Base-by-base conservation (phyloP, 306 rosid genomes). In the Pueraria montana region DNA sequence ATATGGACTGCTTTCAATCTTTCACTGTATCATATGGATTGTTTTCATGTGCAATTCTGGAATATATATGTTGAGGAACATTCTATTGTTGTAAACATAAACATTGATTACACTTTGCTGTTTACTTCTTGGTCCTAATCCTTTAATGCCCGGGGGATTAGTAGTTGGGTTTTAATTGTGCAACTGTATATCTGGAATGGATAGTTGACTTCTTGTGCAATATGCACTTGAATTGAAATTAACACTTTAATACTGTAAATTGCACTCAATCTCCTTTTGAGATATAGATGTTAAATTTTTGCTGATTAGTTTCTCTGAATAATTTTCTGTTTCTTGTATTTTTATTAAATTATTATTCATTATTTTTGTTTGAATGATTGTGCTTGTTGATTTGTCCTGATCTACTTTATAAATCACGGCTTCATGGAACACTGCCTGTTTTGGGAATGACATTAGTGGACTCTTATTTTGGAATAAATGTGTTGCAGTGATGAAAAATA, bases 401-500 rank as follows among this genome's bases (percentile, higher is more conserved):
- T 23, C 23, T 56, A 11, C 63, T 86, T 24, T 11, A 27, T 58
- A 58, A 46, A 56, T 52, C 26, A 10, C 1, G 17, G 17, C 18
- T 61, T 61, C 38, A 26, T 58, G 71, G 40, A 55, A 55, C 20
- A 16, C 63, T 32, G 16, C 67, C 30, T 83, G 61, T 69, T 48
- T 79, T 50, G 63, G 56, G 49, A 18, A 36, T 34, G 69, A 64
- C 21, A 34, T 70, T 26, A 71, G 32, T 80, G 65, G 66, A 23
- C 84, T 43, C 76, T 86, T 85, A 78, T 78, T 84, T 74, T 61
- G 11, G 18, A 53, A 53, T 72, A 68, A 11, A 50, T 78, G 66
- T 77, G 82, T 85, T 90, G 83, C 94, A 96, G 99, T 81, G 99
- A 96, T 70, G 98, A 94, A 73, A 96, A 82, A 84, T 96, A 96